Conservation (phyloP, 208 protist genomes). For the Leishmania guyanensis region DNA sequence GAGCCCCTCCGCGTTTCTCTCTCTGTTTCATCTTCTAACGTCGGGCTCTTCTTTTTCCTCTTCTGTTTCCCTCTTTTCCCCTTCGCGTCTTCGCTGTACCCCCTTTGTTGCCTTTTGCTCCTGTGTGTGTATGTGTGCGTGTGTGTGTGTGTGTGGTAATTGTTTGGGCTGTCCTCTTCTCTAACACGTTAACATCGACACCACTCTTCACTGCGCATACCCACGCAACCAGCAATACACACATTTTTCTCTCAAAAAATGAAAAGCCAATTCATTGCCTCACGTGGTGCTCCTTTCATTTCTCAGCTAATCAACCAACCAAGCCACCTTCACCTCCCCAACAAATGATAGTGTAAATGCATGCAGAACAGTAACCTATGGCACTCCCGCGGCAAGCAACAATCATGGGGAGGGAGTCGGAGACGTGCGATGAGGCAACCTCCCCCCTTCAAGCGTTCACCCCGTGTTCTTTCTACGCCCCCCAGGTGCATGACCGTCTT, state of each 20-base stretch:
- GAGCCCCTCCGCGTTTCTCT: conserved; percentile 15
- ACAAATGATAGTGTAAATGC: not conserved
- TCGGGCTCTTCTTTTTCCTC: not conserved
- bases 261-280: not conserved
- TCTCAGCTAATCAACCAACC: not conserved
- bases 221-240: not conserved
- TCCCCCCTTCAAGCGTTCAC: not conserved
- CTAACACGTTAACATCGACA: not conserved
- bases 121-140: not conserved
- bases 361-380: not conserved
- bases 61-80: not conserved
- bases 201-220: no score
- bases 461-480: not conserved
- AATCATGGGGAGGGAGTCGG: not conserved
- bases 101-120: not conserved
- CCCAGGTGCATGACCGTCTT: not conserved
- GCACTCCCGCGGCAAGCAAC: not conserved
- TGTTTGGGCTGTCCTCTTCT: not conserved
- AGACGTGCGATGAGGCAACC: not conserved
- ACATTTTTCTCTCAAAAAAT: not conserved
- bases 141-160: not conserved
- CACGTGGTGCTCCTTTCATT: not conserved
- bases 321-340: not conserved
- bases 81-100: not conserved
- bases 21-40: not conserved